Conservation (phyloP, 495 filamentous ascomycete species). For the Beverwykella pulmonaria region DNA sequence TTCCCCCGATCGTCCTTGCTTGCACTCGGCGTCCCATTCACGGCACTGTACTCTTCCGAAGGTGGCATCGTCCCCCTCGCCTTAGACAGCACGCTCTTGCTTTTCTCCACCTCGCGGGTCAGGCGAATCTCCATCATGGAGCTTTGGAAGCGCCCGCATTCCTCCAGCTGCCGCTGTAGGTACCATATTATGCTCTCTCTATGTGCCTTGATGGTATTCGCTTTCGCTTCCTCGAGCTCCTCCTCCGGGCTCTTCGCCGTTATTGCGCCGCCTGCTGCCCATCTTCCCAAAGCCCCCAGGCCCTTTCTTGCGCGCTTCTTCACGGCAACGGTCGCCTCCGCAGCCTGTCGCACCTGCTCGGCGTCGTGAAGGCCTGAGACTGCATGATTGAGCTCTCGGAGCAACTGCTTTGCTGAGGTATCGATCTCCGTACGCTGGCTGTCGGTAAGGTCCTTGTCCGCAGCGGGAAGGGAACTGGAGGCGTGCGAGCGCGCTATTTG, state of each 20-base stretch:
- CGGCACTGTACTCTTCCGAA: constrained; percentile 25
- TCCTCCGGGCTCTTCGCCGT: constrained; percentile 64
- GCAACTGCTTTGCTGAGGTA: constrained; percentile 75
- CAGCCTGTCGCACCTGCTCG: constrained; percentile 77
- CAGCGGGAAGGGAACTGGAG: constrained; percentile 50
- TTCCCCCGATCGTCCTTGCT: constrained; percentile 15
- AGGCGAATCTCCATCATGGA: constrained; percentile 90
- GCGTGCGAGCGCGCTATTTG: constrained; percentile 44
- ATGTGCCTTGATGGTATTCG: constrained; percentile 60
- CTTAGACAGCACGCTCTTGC: constrained; percentile 82
- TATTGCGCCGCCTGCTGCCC: constrained; percentile 63
- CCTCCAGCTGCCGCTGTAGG: constrained; percentile 71
- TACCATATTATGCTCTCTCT: constrained; percentile 84
- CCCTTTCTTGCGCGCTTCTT: constrained; percentile 64
- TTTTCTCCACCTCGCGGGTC: constrained; percentile 82
- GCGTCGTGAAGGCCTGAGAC: constrained; percentile 78
- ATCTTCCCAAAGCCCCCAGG: constrained; percentile 65
- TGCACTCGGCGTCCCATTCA: constrained; percentile 14
- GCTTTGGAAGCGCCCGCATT: constrained; percentile 74
- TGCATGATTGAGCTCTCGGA: constrained; percentile 75
- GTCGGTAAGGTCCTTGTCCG: constrained; percentile 62
- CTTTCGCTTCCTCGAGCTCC: constrained; percentile 66
- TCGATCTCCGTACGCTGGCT: constrained; percentile 67
- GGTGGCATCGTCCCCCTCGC: constrained; percentile 46
- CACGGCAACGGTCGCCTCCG: constrained; percentile 63